Evolutionary conservation across 306 rosid genomes (phyloP).

Genomic region (barrel medic (Medicago truncatula)): DNA sequence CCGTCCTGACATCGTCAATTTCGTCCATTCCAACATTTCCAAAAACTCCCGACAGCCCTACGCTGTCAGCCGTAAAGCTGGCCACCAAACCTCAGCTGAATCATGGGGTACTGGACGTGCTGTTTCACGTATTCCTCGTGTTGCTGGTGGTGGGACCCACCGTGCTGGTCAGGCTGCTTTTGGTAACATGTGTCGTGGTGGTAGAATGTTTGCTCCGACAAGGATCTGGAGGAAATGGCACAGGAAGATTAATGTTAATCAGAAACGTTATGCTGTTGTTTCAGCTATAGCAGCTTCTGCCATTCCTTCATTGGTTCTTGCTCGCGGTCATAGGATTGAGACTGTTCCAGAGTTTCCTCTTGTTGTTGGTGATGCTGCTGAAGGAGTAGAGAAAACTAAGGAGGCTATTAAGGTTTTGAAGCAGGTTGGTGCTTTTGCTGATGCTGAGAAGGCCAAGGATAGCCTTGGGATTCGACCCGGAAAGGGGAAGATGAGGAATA

Average conservation of each 20-base stretch:
- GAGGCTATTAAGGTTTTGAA: slow-evolving; percentile 10
- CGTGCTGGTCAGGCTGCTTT: slow-evolving; percentile 10
- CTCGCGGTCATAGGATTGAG: slow-evolving; percentile 78
- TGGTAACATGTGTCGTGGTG: slow-evolving; percentile 21
- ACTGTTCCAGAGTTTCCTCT: slow-evolving; percentile 66
- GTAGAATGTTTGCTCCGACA: slow-evolving; percentile 5
- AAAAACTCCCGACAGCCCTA: background rate
- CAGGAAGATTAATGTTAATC: slow-evolving; percentile 1
- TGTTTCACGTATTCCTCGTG: slow-evolving; percentile 22
- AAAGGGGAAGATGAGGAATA: background rate
- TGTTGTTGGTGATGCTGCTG: background rate
- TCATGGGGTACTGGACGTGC: slow-evolving; percentile 19
- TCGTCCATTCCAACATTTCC: slow-evolving; percentile 13
- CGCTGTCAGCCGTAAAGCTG: slow-evolving; percentile 6
- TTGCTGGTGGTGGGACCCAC: slow-evolving; percentile 5
- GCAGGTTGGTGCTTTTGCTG: background rate
- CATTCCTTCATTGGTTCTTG: slow-evolving; percentile 65
- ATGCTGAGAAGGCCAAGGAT: background rate
- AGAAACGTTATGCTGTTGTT: background rate
- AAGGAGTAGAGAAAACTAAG: slow-evolving; percentile 8
- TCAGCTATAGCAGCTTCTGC: slow-evolving; percentile 48
- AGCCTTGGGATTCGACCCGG: slow-evolving; percentile 3
- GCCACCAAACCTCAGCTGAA: slow-evolving; percentile 9
- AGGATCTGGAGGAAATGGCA: background rate
- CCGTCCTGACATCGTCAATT: slow-evolving; percentile 9